Evolutionary conservation across 192 early-diverging fungal species (phyloP), one percentile per base, ranked within the genome.

Genomic region (Entrophospora sp.): DNA sequence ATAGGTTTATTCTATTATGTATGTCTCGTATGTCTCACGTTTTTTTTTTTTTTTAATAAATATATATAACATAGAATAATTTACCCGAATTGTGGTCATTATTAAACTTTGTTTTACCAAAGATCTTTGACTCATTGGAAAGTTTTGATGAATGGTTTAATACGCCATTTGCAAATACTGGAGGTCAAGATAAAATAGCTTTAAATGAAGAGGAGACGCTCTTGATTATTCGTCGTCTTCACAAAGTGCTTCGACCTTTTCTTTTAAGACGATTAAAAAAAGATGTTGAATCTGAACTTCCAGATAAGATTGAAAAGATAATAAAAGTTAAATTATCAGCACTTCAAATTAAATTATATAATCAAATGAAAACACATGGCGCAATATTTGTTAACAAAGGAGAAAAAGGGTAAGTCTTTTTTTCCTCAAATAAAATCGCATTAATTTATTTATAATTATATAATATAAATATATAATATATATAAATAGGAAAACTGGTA

Each of bases 101-200:
- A n/a, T n/a, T n/a, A n/a, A n/a, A n/a, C n/a, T n/a, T n/a, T n/a
- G n/a, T n/a, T n/a, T n/a, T 96, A 42, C 96, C 96, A 16, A 90
- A 85, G 53, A 92, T 98, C 52, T 98, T 98, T 77, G 91, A 95
- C 68, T 92, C 90, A 67, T 89, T 92, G 1, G 89, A 96, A 71
- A 90, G 86, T 35, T 98, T 98, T 76, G 96, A 97, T 71, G 94
- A 98, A 68, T 98, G 94, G 94, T 98, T 98, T 84, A 95, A 92
- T 71, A 89, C n/a, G n/a, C n/a, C n/a, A n/a, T n/a, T n/a, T n/a
- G n/a, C n/a, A n/a, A n/a, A n/a, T n/a, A n/a, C n/a, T n/a, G n/a
- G n/a, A n/a, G n/a, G n/a, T n/a, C n/a, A n/a, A n/a, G n/a, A n/a
- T n/a, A n/a, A n/a, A n/a, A 88, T 94, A 42, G 91, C 85, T 56